Conservation (phyloP, 1,284 basidiomycete species). For the Moesziomyces antarcticus region DNA sequence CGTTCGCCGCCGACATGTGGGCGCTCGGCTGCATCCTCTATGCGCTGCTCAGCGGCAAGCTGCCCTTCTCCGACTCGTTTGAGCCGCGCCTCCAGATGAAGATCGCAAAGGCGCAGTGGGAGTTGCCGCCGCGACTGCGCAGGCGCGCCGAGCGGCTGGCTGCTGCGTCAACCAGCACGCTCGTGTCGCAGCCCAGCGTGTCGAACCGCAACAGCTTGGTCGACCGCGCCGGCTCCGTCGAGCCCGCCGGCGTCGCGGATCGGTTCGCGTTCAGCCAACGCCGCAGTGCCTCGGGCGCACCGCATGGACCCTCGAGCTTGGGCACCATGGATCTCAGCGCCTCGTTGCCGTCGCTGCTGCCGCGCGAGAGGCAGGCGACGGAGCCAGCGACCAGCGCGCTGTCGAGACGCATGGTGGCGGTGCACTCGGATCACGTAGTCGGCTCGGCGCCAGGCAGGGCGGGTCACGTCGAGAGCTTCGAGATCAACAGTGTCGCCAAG, state of each 20-base stretch:
- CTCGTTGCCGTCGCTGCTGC: conserved; percentile 41
- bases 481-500: conserved; percentile 51
- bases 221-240: conserved; percentile 18
- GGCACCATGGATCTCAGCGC: conserved; percentile 45
- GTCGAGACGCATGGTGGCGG: conserved; percentile 8
- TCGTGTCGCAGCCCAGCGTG: conserved; percentile 21
- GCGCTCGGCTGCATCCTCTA: conserved; percentile 62
- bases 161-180: conserved; percentile 20
- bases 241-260: conserved; percentile 14
- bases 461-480: conserved; percentile 37
- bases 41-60: conserved; percentile 52
- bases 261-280: conserved; percentile 34
- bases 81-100: conserved; percentile 61
- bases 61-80: conserved; percentile 59
- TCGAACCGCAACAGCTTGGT: conserved; percentile 18
- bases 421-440: conserved; percentile 43
- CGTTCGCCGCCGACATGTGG: conserved; percentile 62
- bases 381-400: conserved; percentile 12
- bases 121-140: conserved; percentile 50
- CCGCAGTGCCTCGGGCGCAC: conserved; percentile 14
- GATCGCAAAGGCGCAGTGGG: conserved; percentile 60
- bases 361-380: conserved; percentile 26
- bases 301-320: conserved; percentile 7
- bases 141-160: conserved; percentile 40
- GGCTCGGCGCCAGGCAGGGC: conserved; percentile 49